A percentile compares a stretch with the other conserved stretches of the same genome.
Conservation (phyloP, 257 asterid genomes). For the Sherardia arvensis region DNA sequence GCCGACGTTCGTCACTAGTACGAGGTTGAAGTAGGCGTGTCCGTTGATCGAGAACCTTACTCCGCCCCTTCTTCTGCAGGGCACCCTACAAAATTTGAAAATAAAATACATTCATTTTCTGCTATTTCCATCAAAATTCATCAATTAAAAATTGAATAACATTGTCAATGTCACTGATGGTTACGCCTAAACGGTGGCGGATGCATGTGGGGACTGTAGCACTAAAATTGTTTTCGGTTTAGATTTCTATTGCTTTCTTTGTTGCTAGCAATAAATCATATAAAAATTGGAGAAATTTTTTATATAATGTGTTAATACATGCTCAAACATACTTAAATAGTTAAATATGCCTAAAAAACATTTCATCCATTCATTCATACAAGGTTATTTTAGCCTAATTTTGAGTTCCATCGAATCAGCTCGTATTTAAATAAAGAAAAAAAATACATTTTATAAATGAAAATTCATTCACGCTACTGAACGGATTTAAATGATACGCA, state of each 20-base stretch:
- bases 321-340: no score
- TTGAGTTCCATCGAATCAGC: no score
- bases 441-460: no score
- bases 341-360: no score
- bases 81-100: conserved; percentile 38
- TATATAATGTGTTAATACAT: no score
- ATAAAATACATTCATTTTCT: not conserved
- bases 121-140: no score
- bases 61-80: conserved; percentile 89
- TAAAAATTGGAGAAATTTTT: no score
- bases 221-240: not conserved
- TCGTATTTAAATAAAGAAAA: no score
- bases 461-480: no score
- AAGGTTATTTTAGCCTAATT: no score
- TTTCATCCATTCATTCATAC: no score
- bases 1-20: conserved; percentile 75
- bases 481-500: no score
- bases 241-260: not conserved
- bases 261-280: not conserved
- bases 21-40: conserved; percentile 80
- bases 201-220: not conserved
- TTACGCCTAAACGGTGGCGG: not conserved
- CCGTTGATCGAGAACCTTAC: conserved; percentile 80
- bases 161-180: not conserved
- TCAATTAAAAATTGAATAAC: not conserved